Evolutionary conservation across 208 protist species (phyloP), one percentile per base, ranked within the genome.

Genomic region (Trypanosoma vivax): DNA sequence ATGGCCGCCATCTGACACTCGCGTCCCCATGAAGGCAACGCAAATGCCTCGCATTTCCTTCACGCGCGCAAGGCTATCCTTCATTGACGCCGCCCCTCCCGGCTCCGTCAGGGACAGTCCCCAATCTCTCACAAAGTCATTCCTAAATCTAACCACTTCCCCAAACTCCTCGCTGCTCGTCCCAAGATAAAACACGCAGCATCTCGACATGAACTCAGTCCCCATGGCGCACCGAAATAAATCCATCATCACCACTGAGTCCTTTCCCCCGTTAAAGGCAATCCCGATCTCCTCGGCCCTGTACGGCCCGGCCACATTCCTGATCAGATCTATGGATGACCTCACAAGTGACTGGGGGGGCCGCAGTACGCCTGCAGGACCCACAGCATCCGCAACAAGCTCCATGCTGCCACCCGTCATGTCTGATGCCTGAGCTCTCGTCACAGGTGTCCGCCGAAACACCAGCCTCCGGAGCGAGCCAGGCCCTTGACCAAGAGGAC

Each of bases 181-280:
- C 25, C 79, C 10, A 88, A 60, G n/a, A 76, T 47, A 28, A 73
- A 90, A 89, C 13, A 81, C 64, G 59, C 59, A 69, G 46, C 73
- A 81, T 45, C 70, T 38, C 21, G 30, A 24, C 16, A 89, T 30
- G 7, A 54, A 28, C 9, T 80, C 77, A 11, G 59, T 5, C 1
- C 73, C 68, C 13, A 94, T 38, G 6, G 60, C 70, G 7, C 62
- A 52, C 2, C 59, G 41, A 30, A 90, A 37, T 23, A 96, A 69
- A 57, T 93, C 77, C 54, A 94, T 49, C 61, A 94, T 79, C 16
- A 90, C 82, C 1, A 94, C 83, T 39, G 76, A 84, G 65, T 96
- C 90, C 38, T 96, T 96, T 7, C 90, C 90, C 14, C 82, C 90
- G 50, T 96, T 96, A 57, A 96, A 96, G 28, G 81, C 80, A 51